These are phyloP conservation scores for Fusarium floridanum DNA, from an alignment of 2,329 filamentous ascomycete species.

Conservation along the genomic window DNA sequence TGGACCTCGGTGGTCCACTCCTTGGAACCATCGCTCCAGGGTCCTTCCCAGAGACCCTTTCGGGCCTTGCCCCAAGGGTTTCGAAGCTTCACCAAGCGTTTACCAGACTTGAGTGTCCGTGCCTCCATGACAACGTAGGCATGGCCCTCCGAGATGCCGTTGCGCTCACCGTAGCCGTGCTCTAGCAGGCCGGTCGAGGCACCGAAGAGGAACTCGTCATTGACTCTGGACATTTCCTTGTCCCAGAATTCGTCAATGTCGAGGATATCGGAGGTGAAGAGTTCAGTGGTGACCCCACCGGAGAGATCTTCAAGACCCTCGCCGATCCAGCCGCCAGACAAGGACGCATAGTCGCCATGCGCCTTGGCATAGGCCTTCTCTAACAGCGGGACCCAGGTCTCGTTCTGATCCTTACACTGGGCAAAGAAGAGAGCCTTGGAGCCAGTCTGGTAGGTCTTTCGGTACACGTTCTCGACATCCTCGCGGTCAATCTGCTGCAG, in stretches of 20 bases:
- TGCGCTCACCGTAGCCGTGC: conserved; percentile 70
- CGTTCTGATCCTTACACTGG: conserved; percentile 79
- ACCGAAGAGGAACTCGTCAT: conserved; percentile 84
- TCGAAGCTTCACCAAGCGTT: conserved; percentile 69
- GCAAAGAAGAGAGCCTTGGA: conserved; percentile 84
- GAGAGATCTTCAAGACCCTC: conserved; percentile 71
- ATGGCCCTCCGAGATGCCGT: conserved; percentile 70
- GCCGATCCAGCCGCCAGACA: conserved; percentile 78
- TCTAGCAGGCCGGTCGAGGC: conserved; percentile 75
- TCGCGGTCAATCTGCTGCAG: conserved; percentile 82
- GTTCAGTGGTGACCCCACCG: conserved; percentile 77
- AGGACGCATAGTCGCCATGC: conserved; percentile 80
- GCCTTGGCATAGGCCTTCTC: conserved; percentile 90
- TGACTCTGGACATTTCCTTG: conserved; percentile 83
- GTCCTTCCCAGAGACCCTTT: conserved; percentile 70
- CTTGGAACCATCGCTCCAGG: conserved; percentile 71
- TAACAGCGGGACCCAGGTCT: conserved; percentile 84
- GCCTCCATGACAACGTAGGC: conserved; percentile 73
- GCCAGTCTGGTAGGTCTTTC: conserved; percentile 78
- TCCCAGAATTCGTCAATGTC: conserved; percentile 88
- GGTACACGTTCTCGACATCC: conserved; percentile 78
- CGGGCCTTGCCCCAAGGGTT: conserved; percentile 72
- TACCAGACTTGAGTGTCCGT: conserved; percentile 63
- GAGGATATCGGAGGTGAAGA: conserved; percentile 78
- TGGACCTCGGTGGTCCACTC: conserved; percentile 72